Conservation (phyloP, 805 yeast genomes). For the Starmerella scarabaei region DNA sequence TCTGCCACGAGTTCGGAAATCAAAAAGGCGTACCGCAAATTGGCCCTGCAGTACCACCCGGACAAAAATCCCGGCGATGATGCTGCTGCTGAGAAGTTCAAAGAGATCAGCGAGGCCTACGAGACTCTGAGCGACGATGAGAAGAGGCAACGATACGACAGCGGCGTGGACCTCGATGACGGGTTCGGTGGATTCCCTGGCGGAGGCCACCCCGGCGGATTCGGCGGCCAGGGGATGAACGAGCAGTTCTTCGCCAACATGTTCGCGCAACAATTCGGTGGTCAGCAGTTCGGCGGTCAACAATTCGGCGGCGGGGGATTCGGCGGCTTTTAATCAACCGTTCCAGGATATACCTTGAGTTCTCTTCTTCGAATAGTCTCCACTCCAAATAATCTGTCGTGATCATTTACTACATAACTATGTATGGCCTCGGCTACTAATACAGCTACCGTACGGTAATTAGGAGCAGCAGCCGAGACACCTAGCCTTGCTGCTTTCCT, state of each 20-base stretch:
- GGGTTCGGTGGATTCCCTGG: conserved; percentile 41
- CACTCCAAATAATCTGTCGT: too few relatives aligned
- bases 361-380: too few relatives aligned
- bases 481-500: conserved; percentile 6
- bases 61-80: conserved; percentile 52
- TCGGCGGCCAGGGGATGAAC: conserved; percentile 28
- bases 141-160: conserved; percentile 79
- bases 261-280: conserved; percentile 13
- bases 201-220: conserved; percentile 45
- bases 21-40: conserved; percentile 62
- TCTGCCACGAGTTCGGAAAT: conserved; percentile 43
- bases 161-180: conserved; percentile 57
- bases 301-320: too few relatives aligned
- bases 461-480: conserved; percentile 8
- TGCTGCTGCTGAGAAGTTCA: conserved; percentile 90
- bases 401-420: too few relatives aligned
- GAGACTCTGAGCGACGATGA: conserved; percentile 75
- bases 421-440: too few relatives aligned
- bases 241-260: neutral
- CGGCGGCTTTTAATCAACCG: too few relatives aligned
- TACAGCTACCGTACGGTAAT: too few relatives aligned
- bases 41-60: conserved; percentile 65
- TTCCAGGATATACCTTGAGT: too few relatives aligned
- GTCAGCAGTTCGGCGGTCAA: conserved; percentile 14
- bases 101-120: conserved; percentile 76